Conservation (phyloP, 805 yeast genomes). For the Yarrowia keelungensis region DNA sequence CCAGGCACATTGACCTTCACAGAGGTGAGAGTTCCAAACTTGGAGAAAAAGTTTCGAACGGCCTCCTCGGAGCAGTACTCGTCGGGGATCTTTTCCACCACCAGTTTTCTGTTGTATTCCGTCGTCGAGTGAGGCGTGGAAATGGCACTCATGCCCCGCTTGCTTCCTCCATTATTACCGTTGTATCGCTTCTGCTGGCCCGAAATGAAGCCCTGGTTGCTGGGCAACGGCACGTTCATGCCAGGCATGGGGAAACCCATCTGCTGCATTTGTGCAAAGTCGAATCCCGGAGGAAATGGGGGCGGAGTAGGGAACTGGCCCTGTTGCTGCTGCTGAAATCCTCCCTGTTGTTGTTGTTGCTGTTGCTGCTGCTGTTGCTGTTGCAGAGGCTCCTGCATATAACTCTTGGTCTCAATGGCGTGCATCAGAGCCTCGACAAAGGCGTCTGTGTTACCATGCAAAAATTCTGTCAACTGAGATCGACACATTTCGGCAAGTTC, state of each 20-base stretch:
- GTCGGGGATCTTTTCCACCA: conserved; percentile 56
- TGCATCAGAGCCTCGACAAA: conserved; percentile 51
- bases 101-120: conserved; percentile 49
- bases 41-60: conserved; percentile 51
- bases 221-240: conserved; percentile 42
- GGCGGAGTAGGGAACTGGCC: conserved; percentile 20
- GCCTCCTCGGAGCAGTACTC: conserved; percentile 52
- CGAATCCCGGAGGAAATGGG: conserved; percentile 36
- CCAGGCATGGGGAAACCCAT: conserved; percentile 39
- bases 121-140: conserved; percentile 44
- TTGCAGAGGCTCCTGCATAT: conserved; percentile 9
- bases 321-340: conserved; percentile 9
- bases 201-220: conserved; percentile 44
- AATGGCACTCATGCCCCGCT: conserved; percentile 36
- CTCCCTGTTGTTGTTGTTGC: conserved; percentile 6
- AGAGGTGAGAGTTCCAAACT: conserved; percentile 52
- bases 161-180: conserved; percentile 6
- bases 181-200: conserved; percentile 39
- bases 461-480: conserved; percentile 53
- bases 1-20: conserved; percentile 48
- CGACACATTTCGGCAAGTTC: conserved; percentile 50
- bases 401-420: conserved; percentile 44
- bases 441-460: conserved; percentile 48
- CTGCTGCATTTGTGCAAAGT: conserved; percentile 34
- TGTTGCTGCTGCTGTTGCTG: conserved; percentile 6